phyloP scores from a whole-genome alignment of 495 filamentous ascomycete species.

The Bathelium albidoporum region DNA sequence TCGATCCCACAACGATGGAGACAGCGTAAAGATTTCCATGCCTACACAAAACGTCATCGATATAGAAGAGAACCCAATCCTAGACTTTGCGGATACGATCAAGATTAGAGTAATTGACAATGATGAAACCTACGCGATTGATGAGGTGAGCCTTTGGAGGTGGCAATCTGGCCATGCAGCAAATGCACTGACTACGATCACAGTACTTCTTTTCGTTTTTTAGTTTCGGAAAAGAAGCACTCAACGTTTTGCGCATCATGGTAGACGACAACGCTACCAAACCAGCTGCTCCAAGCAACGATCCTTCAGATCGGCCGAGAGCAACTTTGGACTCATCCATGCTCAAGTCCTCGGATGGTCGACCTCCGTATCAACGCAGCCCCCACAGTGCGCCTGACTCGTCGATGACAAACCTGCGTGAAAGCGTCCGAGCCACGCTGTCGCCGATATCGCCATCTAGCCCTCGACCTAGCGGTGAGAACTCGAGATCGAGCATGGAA shows the following conservation, averaged over 20 bases:
- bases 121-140: slow-evolving; percentile 85
- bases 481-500: slow-evolving; percentile 26
- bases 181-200: not conserved
- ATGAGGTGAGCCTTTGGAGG: slow-evolving; percentile 56
- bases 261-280: slow-evolving; percentile 47
- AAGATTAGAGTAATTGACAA: slow-evolving; percentile 88
- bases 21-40: slow-evolving; percentile 91
- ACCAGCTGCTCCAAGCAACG: not conserved
- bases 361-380: slow-evolving; percentile 5
- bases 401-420: slow-evolving; percentile 39
- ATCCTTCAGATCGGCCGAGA: not conserved
- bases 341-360: slow-evolving; percentile 10
- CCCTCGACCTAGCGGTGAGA: slow-evolving; percentile 38
- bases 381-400: slow-evolving; percentile 23
- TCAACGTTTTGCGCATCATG: slow-evolving; percentile 64
- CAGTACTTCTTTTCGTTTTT: slow-evolving; percentile 98
- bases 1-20: slow-evolving; percentile 88
- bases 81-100: slow-evolving; percentile 88
- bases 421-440: slow-evolving; percentile 56
- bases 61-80: slow-evolving; percentile 82
- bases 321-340: not conserved
- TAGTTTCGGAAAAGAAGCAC: slow-evolving; percentile 72
- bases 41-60: slow-evolving; percentile 84
- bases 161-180: not conserved
- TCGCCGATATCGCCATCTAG: slow-evolving; percentile 42